Conservation (phyloP, 1,284 basidiomycete species). For the Fomitopsis palustris region DNA sequence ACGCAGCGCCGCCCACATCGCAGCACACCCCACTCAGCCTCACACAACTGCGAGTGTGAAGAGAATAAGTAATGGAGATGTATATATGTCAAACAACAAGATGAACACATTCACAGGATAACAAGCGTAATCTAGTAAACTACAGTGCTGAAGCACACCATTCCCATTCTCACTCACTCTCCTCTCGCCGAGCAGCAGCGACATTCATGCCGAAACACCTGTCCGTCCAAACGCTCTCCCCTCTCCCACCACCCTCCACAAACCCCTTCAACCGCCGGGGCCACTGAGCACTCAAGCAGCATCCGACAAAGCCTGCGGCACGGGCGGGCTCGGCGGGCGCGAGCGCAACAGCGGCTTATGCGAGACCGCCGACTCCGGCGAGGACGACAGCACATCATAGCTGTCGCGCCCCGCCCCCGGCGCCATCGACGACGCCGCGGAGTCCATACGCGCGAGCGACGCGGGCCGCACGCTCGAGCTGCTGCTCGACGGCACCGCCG, state of each 20-base stretch:
- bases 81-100: constrained; percentile 4
- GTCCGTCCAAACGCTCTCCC: neutral
- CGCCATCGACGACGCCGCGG: constrained; percentile 27
- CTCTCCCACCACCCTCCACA: neutral
- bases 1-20: neutral
- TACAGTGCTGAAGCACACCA: neutral
- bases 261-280: neutral
- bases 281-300: neutral
- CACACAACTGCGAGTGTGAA: neutral
- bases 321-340: constrained; percentile 5
- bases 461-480: neutral
- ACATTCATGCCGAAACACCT: neutral
- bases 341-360: constrained; percentile 31
- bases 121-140: constrained; percentile 1
- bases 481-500: neutral
- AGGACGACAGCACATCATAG: constrained; percentile 35
- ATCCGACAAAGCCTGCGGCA: constrained; percentile 6
- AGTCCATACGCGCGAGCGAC: constrained; percentile 14
- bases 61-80: neutral
- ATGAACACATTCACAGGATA: neutral
- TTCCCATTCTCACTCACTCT: neutral
- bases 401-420: constrained; percentile 22
- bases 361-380: constrained; percentile 33
- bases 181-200: neutral
- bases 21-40: neutral